Evolutionary conservation across 2,329 filamentous ascomycete species (phyloP).

Genomic region (Hymenoscyphus linearis): DNA sequence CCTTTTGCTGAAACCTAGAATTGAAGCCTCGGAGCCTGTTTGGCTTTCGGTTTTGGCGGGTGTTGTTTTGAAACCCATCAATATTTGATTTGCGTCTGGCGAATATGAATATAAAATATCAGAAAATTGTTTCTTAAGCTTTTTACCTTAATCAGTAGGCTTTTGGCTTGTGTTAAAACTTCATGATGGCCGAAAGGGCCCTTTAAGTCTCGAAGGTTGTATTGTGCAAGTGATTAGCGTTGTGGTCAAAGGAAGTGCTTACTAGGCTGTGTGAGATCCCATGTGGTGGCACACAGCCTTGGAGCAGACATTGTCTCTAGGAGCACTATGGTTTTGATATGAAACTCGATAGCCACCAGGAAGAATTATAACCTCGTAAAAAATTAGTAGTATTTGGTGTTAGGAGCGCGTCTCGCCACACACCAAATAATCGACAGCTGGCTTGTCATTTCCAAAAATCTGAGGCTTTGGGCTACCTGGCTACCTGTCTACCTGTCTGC

Average conservation of each 20-base stretch:
- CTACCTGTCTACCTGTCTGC: too few species aligned
- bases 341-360: not conserved
- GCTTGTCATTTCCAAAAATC: too few species aligned
- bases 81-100: not conserved
- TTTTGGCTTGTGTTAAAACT: not conserved
- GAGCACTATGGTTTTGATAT: not conserved
- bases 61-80: not conserved
- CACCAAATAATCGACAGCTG: too few species aligned
- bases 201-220: not conserved
- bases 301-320: not conserved
- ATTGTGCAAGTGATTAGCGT: not conserved
- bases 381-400: not conserved
- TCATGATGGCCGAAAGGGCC: not conserved
- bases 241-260: not conserved
- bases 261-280: not conserved
- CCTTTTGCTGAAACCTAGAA: not conserved
- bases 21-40: not conserved
- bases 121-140: not conserved
- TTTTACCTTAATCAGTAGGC: not conserved
- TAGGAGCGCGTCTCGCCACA: too few species aligned
- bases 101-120: not conserved
- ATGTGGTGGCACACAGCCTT: not conserved
- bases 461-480: too few species aligned
- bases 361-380: not conserved
- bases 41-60: not conserved